Evolutionary conservation across 495 filamentous ascomycete species (phyloP), one percentile per base, ranked within the genome.

Genomic region (Penicillium waksmanii): DNA sequence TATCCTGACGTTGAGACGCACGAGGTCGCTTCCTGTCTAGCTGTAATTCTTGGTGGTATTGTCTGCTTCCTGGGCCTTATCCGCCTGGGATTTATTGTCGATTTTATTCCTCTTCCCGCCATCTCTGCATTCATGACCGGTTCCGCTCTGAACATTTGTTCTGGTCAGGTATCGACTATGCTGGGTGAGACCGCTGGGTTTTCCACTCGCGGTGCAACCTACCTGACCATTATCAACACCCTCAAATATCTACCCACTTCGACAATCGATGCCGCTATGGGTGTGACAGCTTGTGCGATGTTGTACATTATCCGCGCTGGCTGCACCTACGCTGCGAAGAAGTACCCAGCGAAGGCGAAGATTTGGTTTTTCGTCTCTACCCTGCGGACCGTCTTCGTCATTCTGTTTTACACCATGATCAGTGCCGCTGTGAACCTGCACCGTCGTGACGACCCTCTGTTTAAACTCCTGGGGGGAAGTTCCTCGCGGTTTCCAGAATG

Each of bases 61-160:
- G 90, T 98, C 21, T 78, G 85, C 50, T 86, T 88, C 61, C 80
- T 99, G 58, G 95, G 95, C 5, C 73, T 97, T 5, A 74, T 89
- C 42, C 85, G 93, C 11, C 82, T 87, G 34, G 95, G 95, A 17
- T 96, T 93, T 84, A 90, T 99, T 31, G 96, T 98, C 15, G 95
- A 98, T 60, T 88, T 98, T 67, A 98, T 98, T 70, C 88, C 95
- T 1, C 83, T 98, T 33, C 85, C 91, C 1, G 89, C 95, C 1
- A 96, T 98, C 53, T 91, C 90, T 9, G 93, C 95, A 3, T 98
- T 96, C 84, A 98, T 99, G 93, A 98, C 95, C 2, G 95, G 95
- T 7, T 96, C 95, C 0, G 96, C 95, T 25, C 76, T 99, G 72
- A 96, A 85, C 67, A 99, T 99, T 69, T 85, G 85, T 35, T 81